Evolutionary conservation across 805 yeast species (phyloP), one percentile per base, ranked within the genome.

Genomic region (Ogataea pini): DNA sequence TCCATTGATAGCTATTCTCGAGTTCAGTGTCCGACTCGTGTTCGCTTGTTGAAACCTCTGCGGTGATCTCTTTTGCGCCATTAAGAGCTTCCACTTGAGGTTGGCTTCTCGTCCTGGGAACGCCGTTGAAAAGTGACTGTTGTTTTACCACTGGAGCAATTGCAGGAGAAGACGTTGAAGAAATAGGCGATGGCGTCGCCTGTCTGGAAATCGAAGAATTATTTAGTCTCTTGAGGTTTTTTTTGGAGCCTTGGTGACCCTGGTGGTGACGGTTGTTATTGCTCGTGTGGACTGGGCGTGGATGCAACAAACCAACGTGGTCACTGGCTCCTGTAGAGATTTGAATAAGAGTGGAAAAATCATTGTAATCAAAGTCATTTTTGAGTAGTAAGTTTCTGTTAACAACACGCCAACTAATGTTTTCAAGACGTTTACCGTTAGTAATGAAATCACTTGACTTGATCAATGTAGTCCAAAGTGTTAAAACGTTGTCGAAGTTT

Each of bases 381-480:
- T 61, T 55, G 32, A 60, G 39, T 2, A 67, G 49, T 13, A 69
- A 44, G 28, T 61, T 61, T 32, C 65, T 56, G 44, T 69, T 69
- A 13, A 67, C 65, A 17, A 67, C 62, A 28, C 73, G 54, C 72
- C 71, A 68, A 42, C 69, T 60, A 12, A 67, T 58, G 46, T 69
- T 68, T 46, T 67, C 72, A 14, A 69, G 52, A 42, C 73, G 50
- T 40, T 59, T 60, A 22, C 72, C 72, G 44, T 68, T 64, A 31
- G 53, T 52, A 14, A 68, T 60, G 40, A 60, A 59, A 37, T 61
- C 64, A 19, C 67, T 58, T 1, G 68, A 61, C 45, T 68, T 67
- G 9, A 63, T 63, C 12, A 68, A 43, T 1, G 75, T 73, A 8
- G 75, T 69, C 74, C 76, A 72, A 19, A 73, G 65, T 2, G 72